phyloP scores from a whole-genome alignment of 441 rosid species.

The Populus hybrid region DNA sequence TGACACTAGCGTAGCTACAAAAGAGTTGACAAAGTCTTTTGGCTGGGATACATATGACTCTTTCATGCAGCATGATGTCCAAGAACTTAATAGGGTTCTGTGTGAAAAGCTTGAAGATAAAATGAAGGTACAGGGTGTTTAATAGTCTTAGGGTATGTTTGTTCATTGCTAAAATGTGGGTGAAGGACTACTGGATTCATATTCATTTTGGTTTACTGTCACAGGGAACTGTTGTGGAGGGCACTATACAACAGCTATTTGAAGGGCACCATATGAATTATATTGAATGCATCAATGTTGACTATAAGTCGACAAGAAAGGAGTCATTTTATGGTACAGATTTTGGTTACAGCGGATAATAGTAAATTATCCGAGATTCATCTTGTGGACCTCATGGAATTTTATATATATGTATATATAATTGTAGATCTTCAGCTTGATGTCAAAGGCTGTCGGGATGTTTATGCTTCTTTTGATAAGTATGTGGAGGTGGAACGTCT shows the following conservation, averaged over 20 bases:
- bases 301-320: slow-evolving; percentile 86
- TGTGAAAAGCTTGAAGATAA: slow-evolving; percentile 90
- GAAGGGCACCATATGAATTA: slow-evolving; percentile 96
- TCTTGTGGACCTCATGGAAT: slow-evolving; percentile 23
- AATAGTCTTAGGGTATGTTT: slow-evolving; percentile 4
- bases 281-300: slow-evolving; percentile 93
- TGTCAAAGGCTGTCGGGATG: slow-evolving; percentile 97
- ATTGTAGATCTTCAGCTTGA: slow-evolving; percentile 92
- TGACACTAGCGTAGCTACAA: slow-evolving; percentile 82
- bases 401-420: slow-evolving; percentile 13
- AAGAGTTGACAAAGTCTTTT: slow-evolving; percentile 87
- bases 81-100: slow-evolving; percentile 88
- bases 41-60: slow-evolving; percentile 98
- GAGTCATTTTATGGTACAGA: slow-evolving; percentile 85
- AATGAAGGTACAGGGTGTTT: slow-evolving; percentile 63
- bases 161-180: slow-evolving; percentile 13
- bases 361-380: slow-evolving; percentile 19
- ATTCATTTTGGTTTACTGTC: slow-evolving; percentile 6
- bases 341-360: slow-evolving; percentile 19
- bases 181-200: slow-evolving; percentile 15
- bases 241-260: slow-evolving; percentile 73
- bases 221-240: slow-evolving; percentile 40
- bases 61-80: slow-evolving; percentile 95
- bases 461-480: slow-evolving; percentile 94
- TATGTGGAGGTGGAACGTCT: slow-evolving; percentile 98